Conservation (phyloP, 1,284 basidiomycete genomes). For the Omphalotus olearius region DNA sequence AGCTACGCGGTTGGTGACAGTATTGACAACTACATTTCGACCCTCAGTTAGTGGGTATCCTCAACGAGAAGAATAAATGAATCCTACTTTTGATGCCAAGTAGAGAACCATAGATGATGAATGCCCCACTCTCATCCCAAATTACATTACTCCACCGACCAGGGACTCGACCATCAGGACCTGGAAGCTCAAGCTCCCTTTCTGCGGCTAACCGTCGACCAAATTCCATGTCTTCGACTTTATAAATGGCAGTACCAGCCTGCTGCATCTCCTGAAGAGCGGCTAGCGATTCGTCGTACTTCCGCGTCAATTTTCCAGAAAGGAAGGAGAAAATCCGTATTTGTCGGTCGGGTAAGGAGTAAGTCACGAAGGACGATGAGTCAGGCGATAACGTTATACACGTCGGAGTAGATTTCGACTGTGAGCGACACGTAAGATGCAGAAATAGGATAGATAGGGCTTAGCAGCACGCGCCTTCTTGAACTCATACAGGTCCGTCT, state of each 20-base stretch:
- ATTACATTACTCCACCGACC: constrained; percentile 81
- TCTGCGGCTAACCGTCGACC: constrained; percentile 92
- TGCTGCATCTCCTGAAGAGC: constrained; percentile 98
- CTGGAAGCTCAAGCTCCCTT: constrained; percentile 82
- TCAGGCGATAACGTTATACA: constrained; percentile 90
- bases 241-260: constrained; percentile 85
- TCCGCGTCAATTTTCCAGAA: constrained; percentile 84
- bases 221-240: constrained; percentile 99
- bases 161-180: constrained; percentile 63
- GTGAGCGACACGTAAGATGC: constrained; percentile 3
- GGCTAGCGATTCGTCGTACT: constrained; percentile 91
- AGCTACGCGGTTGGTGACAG: constrained; percentile 89
- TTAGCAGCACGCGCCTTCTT: constrained; percentile 72
- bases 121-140: constrained; percentile 97
- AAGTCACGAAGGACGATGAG: constrained; percentile 84
- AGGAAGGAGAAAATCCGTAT: constrained; percentile 93
- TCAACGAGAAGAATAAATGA: background rate
- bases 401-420: constrained; percentile 90
- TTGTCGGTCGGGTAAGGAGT: constrained; percentile 90
- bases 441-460: constrained; percentile 1
- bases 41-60: background rate
- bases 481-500: constrained; percentile 96
- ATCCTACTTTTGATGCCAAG: constrained; percentile 89
- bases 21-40: constrained; percentile 77
- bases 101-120: constrained; percentile 90